Conservation (phyloP, 345 rosid genomes). For the Pistacia integerrima region DNA sequence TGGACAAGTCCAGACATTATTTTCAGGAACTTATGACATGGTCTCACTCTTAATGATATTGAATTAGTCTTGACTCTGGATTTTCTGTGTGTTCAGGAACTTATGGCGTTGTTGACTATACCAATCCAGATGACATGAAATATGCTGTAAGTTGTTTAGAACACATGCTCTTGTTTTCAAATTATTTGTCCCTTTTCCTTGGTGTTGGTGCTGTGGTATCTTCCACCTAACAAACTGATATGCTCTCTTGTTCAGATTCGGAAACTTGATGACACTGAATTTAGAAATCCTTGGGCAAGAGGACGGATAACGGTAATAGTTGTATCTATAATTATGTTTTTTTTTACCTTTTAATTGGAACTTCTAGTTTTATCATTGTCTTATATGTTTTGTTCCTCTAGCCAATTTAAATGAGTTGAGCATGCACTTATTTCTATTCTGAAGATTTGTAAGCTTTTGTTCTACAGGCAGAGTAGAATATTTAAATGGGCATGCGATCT, state of each 20-base stretch:
- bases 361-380: not conserved
- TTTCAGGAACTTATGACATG: not conserved
- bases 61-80: not conserved
- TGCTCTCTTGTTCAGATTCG: conserved; percentile 13
- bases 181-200: not conserved
- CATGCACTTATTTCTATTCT: not conserved
- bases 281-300: conserved; percentile 29
- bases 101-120: conserved; percentile 90
- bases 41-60: not conserved
- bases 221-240: not conserved
- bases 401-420: not conserved
- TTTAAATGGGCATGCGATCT: not conserved
- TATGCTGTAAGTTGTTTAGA: conserved; percentile 70
- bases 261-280: conserved; percentile 28
- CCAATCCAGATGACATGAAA: conserved; percentile 92
- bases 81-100: conserved; percentile 54
- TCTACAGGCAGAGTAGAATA: not conserved
- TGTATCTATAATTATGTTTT: not conserved
- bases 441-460: conserved; percentile 55
- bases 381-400: not conserved
- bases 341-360: not conserved
- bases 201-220: not conserved
- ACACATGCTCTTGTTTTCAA: not conserved
- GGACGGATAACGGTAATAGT: conserved; percentile 16
- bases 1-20: not conserved